Conservation (phyloP, 306 rosid species). For the Dalbergia cultrata region DNA sequence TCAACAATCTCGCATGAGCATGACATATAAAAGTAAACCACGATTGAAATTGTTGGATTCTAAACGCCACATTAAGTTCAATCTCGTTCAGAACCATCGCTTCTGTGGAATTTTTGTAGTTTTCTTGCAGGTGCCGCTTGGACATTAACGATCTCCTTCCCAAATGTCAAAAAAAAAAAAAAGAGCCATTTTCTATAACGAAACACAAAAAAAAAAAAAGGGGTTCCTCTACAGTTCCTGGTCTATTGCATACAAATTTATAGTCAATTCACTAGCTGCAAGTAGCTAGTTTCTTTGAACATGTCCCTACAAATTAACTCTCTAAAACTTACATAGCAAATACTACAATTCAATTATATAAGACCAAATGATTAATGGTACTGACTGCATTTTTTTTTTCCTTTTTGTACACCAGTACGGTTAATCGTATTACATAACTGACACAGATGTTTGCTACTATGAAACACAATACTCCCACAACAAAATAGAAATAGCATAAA, state of each 20-base stretch:
- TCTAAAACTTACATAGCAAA: constrained; percentile 41
- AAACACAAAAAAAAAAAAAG: no score
- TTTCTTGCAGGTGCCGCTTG: not conserved
- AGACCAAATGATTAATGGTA: constrained; percentile 51
- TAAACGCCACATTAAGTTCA: constrained; percentile 9
- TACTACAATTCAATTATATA: constrained; percentile 46
- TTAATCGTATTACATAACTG: constrained; percentile 26
- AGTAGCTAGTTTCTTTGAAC: constrained; percentile 30
- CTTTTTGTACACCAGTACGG: constrained; percentile 45
- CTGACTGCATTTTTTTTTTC: constrained; percentile 36
- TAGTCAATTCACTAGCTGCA: constrained; percentile 2
- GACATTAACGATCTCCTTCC: not conserved
- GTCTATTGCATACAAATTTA: not conserved
- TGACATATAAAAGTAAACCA: not conserved
- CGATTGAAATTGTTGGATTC: not conserved
- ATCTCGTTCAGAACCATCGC: not conserved
- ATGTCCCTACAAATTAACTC: constrained; percentile 33
- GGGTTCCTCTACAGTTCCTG: not conserved
- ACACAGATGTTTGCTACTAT: constrained; percentile 25
- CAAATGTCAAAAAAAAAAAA: not conserved
- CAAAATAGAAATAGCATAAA: not conserved
- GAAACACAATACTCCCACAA: constrained; percentile 34
- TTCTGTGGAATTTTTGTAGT: not conserved
- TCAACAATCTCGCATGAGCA: constrained; percentile 4
- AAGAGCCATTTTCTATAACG: not conserved